Percentiles rank a stretch among this genome's conserved stretches.
These are phyloP conservation scores for Trichoderma arundinaceum DNA, from an alignment of 2,329 filamentous ascomycete species.

Conservation along the genomic window DNA sequence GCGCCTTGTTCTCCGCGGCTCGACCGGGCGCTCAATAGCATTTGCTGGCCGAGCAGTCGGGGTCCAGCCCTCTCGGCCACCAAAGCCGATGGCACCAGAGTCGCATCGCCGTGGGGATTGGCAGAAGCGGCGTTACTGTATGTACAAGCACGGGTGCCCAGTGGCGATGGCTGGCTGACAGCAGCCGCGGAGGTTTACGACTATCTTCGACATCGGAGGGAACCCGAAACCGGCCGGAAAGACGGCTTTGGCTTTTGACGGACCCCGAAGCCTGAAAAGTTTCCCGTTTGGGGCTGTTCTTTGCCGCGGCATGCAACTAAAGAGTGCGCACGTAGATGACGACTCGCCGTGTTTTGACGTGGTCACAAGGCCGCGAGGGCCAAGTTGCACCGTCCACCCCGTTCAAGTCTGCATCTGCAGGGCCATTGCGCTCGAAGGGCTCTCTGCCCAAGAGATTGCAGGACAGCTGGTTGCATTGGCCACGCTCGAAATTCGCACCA, in stretches of 20 bases:
- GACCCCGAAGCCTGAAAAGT: neutral
- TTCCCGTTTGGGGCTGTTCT: neutral
- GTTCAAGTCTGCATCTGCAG: conserved; percentile 3
- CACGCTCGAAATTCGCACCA: neutral
- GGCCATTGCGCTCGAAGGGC: neutral
- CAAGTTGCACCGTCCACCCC: neutral
- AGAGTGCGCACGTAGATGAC: neutral
- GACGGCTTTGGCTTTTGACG: conserved; percentile 9
- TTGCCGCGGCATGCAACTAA: conserved; percentile 15
- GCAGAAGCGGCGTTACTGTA: neutral
- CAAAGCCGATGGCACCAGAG: neutral
- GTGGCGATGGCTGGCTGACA: conserved; percentile 19
- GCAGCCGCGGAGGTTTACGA: neutral
- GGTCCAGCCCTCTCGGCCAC: conserved; percentile 4
- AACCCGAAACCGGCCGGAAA: neutral
- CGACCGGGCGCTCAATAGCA: conserved; percentile 4
- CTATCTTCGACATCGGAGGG: conserved; percentile 20
- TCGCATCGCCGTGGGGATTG: conserved; percentile 1
- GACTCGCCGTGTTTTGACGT: conserved; percentile 15
- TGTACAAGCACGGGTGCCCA: neutral
- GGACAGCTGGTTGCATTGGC: neutral
- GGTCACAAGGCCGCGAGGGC: conserved; percentile 9
- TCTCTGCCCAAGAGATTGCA: neutral
- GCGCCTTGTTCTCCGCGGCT: conserved; percentile 15
- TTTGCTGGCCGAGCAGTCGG: neutral